Evolutionary conservation across 164 flowering plant species (phyloP), one percentile per base, ranked within the genome.

Genomic region (Hamamelis virginiana): DNA sequence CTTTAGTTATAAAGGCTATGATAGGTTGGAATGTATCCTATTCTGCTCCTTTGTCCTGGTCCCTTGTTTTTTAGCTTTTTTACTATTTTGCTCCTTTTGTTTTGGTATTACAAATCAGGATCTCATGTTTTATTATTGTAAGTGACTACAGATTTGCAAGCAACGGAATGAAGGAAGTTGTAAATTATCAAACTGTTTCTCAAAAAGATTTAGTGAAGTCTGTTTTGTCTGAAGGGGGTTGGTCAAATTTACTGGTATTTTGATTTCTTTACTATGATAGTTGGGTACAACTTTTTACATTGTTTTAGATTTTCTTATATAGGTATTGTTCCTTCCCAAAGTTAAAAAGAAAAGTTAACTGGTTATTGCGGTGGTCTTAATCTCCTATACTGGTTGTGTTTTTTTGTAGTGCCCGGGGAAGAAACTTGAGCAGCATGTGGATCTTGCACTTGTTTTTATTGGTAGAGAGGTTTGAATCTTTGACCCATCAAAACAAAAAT

Each of bases 171-270:
- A 78, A 77, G 66, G 85, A 82, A 47, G 70, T 68, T 64, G 85
- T 94, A 44, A 77, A 85, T 53, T 91, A 94, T 70, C 89, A 83
- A 73, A 87, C 89, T 57, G 70, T 94, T 33, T 82, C 89, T 22
- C 80, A 84, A 22, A 83, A 76, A 77, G 91, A 89, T 71, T 78
- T 94, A 52, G 94, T 89, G 19, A 80, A 76, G 64, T 76, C 89
- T 62, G 82, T 90, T 70, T 76, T 91, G 19, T 75, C 87, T 62
- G 67, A 84, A 66, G 97, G 89, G 16, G 89, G 92, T 48, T 94
- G 95, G 98, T 89, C 91, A 52, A 77, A 83, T 68, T 72, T 87
- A 19, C 77, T 91, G 98, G 98, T 94, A 87, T 27, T 50, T 53
- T 57, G 9, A 11, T 56, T 63, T 10, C 43, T 12, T 64, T 72